phyloP scores from a whole-genome alignment of 257 asterid species.

The Ocimum tenuiflorum region DNA sequence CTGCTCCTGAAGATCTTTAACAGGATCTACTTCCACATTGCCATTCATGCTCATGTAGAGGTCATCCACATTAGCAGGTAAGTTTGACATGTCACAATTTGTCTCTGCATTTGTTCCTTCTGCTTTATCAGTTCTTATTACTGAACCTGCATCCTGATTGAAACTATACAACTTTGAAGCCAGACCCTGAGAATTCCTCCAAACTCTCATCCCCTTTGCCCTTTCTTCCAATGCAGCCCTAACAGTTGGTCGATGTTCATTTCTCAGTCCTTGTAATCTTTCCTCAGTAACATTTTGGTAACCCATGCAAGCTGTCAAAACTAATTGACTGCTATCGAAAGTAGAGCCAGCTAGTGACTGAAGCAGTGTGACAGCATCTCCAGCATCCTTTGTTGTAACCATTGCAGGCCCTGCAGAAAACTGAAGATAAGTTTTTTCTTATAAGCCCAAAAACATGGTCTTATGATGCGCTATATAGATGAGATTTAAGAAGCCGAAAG shows the following conservation, averaged over 20 bases:
- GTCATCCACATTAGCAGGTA: conserved; percentile 36
- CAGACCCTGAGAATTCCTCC: conserved; percentile 77
- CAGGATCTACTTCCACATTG: conserved; percentile 52
- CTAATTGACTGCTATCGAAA: conserved; percentile 97
- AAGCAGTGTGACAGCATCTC: conserved; percentile 92
- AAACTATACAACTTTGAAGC: conserved; percentile 66
- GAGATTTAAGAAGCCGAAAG: not conserved
- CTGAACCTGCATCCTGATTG: conserved; percentile 49
- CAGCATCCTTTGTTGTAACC: conserved; percentile 95
- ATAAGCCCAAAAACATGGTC: conserved; percentile 18
- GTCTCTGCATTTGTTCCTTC: conserved; percentile 32
- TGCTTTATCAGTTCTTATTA: conserved; percentile 36
- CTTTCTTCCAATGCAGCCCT: conserved; percentile 75
- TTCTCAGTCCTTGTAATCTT: conserved; percentile 66
- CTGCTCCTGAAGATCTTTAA: conserved; percentile 89
- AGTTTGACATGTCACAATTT: conserved; percentile 23
- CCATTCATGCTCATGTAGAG: conserved; percentile 38
- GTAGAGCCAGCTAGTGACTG: conserved; percentile 97
- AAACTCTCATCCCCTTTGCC: conserved; percentile 54
- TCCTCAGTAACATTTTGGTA: conserved; percentile 70
- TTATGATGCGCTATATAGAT: not conserved
- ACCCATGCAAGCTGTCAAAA: conserved; percentile 97
- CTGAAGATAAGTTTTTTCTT: conserved; percentile 37
- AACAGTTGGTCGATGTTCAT: conserved; percentile 82
- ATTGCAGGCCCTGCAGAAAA: conserved; percentile 85